These are phyloP conservation scores for Ganoderma lingzhi DNA, from an alignment of 1,284 basidiomycete genomes.

Conservation along the genomic window DNA sequence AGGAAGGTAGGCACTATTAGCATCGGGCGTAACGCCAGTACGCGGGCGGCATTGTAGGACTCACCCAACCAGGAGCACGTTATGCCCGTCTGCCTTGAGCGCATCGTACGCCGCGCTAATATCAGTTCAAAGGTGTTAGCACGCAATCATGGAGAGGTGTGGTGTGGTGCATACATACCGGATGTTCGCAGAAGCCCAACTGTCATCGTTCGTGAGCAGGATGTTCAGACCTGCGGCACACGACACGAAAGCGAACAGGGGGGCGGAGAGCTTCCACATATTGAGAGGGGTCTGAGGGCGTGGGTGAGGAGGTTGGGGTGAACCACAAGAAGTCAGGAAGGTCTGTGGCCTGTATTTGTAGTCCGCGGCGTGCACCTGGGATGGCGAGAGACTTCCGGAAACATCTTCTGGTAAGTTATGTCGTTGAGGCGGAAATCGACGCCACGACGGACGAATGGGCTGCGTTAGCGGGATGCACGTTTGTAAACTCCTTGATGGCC, in stretches of 20 bases:
- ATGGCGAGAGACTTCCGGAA: constrained; percentile 4
- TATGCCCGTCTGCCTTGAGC: constrained; percentile 38
- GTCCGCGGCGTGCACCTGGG: not conserved
- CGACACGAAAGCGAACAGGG: constrained; percentile 29
- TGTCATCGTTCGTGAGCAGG: constrained; percentile 42
- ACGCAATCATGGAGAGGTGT: not conserved
- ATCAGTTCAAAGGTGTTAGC: not conserved
- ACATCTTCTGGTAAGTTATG: not conserved
- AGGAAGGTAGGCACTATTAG: not conserved
- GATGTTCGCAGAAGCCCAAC: constrained; percentile 44
- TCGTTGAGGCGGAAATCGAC: not conserved
- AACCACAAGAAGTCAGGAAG: constrained; percentile 3
- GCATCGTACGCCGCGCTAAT: constrained; percentile 38
- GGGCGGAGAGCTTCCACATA: constrained; percentile 26
- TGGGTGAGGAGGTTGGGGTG: constrained; percentile 2
- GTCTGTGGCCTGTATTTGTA: constrained; percentile 13
- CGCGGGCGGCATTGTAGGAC: constrained; percentile 7
- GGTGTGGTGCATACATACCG: constrained; percentile 31
- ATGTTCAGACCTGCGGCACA: constrained; percentile 38
- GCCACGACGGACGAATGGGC: constrained; percentile 17
- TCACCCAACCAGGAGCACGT: constrained; percentile 40
- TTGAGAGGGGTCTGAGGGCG: not conserved
- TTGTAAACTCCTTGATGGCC: constrained; percentile 10
- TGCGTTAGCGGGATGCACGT: constrained; percentile 18
- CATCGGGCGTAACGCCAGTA: not conserved